Base-by-base conservation (phyloP, 805 yeast species). In the Crinitomyces ghanaensis region DNA sequence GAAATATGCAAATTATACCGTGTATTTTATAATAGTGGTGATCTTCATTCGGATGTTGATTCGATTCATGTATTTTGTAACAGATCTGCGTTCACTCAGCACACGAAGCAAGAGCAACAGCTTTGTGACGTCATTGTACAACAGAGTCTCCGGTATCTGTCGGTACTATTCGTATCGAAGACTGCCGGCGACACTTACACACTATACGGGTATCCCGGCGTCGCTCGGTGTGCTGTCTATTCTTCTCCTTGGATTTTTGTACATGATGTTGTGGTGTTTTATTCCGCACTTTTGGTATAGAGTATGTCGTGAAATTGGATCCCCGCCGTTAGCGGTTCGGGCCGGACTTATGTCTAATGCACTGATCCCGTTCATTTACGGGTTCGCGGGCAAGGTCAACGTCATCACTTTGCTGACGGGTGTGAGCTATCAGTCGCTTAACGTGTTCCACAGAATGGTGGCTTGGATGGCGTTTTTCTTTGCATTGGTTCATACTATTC, bases 331-430 rank as follows among this genome's bases (percentile, higher is more conserved):
- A 24, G 45, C 42, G 8, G 35, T 34, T 9, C 34, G 45, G 15
- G 34, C 47, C 1, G 47, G 42, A 4, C 8, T 43, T 9, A 34
- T 43, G 38, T 36, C 47, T 17, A 43, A 43, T 30, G 43, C 43
- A 7, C 20, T 43, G 36, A 42, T 41, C 11, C 47, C 47, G 4
- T 39, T 43, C 25, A 43, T 43, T 21, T 43, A 31, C 27, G 37
- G 41, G 5, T 33, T 43, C 12, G 29, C 39, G 11, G 45, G 47
- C 19, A 43, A 43, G 28, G 16, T 35, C 21, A 43, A 39, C 21
- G 24, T 43, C 13, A 23, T 43, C 24, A 34, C 45, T 7, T 26
- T 14, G 9, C 26, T 43, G 14, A 43, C 47, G 5, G 47, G 47
- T 2, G 26, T 35, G 16, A 34, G 42, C 28, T 43, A 43, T 19